Conservation (phyloP, 2,329 filamentous ascomycete species). For the Fusarium neocosmosporiellum region DNA sequence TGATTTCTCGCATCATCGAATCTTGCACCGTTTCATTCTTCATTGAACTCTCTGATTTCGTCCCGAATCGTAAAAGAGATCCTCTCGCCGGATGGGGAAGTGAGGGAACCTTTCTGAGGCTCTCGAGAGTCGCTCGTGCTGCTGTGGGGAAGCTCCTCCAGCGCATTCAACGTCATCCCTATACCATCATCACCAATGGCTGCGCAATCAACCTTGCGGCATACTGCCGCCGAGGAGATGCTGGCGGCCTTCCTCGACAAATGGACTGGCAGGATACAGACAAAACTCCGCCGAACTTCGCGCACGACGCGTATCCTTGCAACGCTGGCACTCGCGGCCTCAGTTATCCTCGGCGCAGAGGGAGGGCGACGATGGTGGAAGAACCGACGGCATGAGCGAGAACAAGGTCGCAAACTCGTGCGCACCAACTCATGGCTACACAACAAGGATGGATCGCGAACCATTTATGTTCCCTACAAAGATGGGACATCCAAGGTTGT, state of each 20-base stretch:
- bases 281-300: conserved; percentile 72
- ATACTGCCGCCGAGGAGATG: conserved; percentile 73
- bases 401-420: conserved; percentile 83
- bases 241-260: conserved; percentile 72
- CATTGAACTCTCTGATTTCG: conserved; percentile 8
- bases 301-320: conserved; percentile 79
- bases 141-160: conserved; percentile 40
- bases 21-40: not conserved
- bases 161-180: conserved; percentile 26
- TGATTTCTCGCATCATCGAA: not conserved
- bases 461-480: conserved; percentile 95
- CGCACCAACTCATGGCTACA: conserved; percentile 92
- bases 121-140: conserved; percentile 28
- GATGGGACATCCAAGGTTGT: conserved; percentile 89
- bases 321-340: conserved; percentile 78
- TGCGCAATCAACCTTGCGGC: conserved; percentile 84
- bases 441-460: conserved; percentile 94
- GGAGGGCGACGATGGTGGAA: conserved; percentile 84
- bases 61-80: not conserved
- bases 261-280: conserved; percentile 64
- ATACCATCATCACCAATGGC: conserved; percentile 69
- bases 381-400: conserved; percentile 78
- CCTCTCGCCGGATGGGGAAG: conserved; percentile 33
- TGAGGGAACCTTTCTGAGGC: conserved; percentile 25
- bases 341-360: conserved; percentile 83